Evolutionary conservation across 106 monocot genomes (phyloP).

Genomic region (Platanthera zijinensis): DNA sequence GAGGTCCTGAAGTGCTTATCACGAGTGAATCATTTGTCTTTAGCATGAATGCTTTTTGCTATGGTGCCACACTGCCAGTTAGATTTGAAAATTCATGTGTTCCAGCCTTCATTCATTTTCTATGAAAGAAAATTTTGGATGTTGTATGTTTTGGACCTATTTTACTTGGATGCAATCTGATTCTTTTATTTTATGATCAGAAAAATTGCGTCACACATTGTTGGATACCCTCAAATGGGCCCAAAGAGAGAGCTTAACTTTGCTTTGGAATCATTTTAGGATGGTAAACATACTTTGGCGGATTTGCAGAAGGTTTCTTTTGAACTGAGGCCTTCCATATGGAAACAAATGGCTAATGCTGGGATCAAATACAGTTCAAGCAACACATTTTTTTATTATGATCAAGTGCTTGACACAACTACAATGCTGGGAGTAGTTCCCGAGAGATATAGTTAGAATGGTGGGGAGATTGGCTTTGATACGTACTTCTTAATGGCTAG

Average conservation of each 20-base stretch:
- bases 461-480: slow-evolving; percentile 24
- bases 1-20: no score
- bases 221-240: slow-evolving; percentile 62
- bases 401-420: slow-evolving; percentile 61
- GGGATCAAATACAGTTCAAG: slow-evolving; percentile 60
- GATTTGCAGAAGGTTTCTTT: slow-evolving; percentile 55
- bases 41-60: no score
- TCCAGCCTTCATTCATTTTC: no score
- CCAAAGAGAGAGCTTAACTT: slow-evolving; percentile 71
- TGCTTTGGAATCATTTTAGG: slow-evolving; percentile 60
- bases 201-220: slow-evolving; percentile 58
- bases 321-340: slow-evolving; percentile 54
- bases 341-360: slow-evolving; percentile 56
- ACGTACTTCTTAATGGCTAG: slow-evolving; percentile 23
- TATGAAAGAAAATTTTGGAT: no score
- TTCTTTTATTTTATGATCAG: not conserved
- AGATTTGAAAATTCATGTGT: no score
- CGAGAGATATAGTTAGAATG: slow-evolving; percentile 20
- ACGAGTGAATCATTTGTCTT: no score
- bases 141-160: no score
- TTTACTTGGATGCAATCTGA: not conserved
- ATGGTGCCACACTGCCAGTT: no score
- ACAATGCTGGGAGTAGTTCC: slow-evolving; percentile 70
- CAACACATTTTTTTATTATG: slow-evolving; percentile 61
- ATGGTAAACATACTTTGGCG: slow-evolving; percentile 39